Base-by-base conservation (phyloP, 768 basidiomycete species). In the Tylopilus balloui region DNA sequence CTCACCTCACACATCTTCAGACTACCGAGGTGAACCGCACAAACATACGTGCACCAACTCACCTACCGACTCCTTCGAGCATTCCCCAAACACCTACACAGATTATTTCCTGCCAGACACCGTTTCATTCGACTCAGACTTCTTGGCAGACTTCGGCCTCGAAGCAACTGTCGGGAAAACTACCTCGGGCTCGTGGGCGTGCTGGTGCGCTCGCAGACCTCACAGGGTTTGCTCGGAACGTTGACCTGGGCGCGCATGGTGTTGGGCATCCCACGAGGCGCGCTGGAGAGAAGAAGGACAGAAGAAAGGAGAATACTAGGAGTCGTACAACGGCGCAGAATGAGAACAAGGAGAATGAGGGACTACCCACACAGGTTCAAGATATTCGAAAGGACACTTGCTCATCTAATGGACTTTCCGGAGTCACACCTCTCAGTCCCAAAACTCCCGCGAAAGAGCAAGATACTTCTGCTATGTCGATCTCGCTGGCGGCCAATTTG, bases 151-250 rank as follows among this genome's bases (percentile, higher is more conserved):
- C 31, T 12, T 43, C 49, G 1, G 37, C 14, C 13, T 47, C 55
- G 31, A 61, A 61, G 42, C 62, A 62, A 34, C 24, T 66, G 19
- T 60, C 64, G 2, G 67, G 65, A 21, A 68, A 50, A 31, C 67
- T 65, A 5, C 46, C 67, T 19, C 55, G 65, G 10, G 21, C 42
- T 0, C 66, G 66, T 39, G 54, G 61, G 15, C 65, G 59, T 11
- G 63, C 47, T 17, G 66, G 67, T 15, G 70, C 67, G 20, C 60
- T 78, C 9, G 66, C 60, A 10, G 75, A 78, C 46, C 55, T 76
- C 23, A 76, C 73, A 6, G 65, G 66, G 6, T 58, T 70, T 19
- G 58, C 64, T 50, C 63, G 62, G 38, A 68, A 69, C 24, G 64
- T 65, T 42, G 66, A 66, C 41, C 42, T 65, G 0, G 49, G 56